A percentile compares a stretch with the other conserved stretches of the same genome.
These are phyloP conservation scores for Talaromyces stipitatus DNA, from an alignment of 495 filamentous ascomycete genomes.

Conservation along the genomic window DNA sequence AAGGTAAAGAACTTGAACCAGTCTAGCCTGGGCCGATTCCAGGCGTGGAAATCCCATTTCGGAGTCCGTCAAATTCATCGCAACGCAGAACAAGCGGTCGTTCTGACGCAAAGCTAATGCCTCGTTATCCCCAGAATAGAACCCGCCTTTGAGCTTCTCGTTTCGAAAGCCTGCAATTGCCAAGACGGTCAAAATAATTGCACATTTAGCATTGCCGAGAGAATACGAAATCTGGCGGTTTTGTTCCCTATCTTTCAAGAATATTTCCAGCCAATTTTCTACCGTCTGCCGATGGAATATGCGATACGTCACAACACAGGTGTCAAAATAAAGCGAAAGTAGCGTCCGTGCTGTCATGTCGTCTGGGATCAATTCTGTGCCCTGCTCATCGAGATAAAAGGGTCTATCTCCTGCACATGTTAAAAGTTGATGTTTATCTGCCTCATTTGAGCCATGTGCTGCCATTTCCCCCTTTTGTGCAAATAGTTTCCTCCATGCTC, in stretches of 20 bases:
- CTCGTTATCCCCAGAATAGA: neutral
- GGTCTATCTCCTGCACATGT: neutral
- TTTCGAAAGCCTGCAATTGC: conserved; percentile 14
- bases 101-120: neutral
- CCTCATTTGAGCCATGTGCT: neutral
- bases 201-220: conserved; percentile 9
- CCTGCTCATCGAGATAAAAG: neutral
- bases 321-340: conserved; percentile 13
- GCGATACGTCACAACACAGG: conserved; percentile 16
- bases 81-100: conserved; percentile 1
- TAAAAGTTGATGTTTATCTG: neutral
- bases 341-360: conserved; percentile 3
- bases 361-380: conserved; percentile 3
- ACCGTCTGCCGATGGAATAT: conserved; percentile 13
- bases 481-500: conserved; percentile 15
- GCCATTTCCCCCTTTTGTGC: conserved; percentile 1
- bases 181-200: conserved; percentile 12
- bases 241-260: conserved; percentile 7
- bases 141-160: conserved; percentile 2
- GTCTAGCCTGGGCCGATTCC: conserved; percentile 15
- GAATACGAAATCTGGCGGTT: neutral
- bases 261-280: conserved; percentile 12
- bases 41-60: conserved; percentile 18
- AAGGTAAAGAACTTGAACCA: conserved; percentile 21
- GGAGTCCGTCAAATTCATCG: conserved; percentile 7